Conservation (phyloP, 176 grass and related monocot genomes). For the maize (Zea mays) region Zm-B73-REFERENCE-NAM-5.0 NC_050103.1:120776501-120777000, state of each 20-base stretch:
- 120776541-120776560: too few relatives aligned
- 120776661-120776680: too few relatives aligned
- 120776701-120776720: neutral
- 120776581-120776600: too few relatives aligned
- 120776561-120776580: too few relatives aligned
- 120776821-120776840: conserved; percentile 42
- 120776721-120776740: conserved; percentile 20
- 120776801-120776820: conserved; percentile 15
- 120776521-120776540: too few relatives aligned
- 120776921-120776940: conserved; percentile 68
- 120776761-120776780: neutral
- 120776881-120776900: conserved; percentile 93
- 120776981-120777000: conserved; percentile 88
- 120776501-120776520: too few relatives aligned
- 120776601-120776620: too few relatives aligned
- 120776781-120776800: neutral
- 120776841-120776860: conserved; percentile 67
- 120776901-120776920: conserved; percentile 79
- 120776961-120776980: conserved; percentile 83
- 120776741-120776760: conserved; percentile 18
- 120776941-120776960: conserved; percentile 93
- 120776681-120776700: conserved; percentile 16
- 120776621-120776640: too few relatives aligned
- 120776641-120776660: too few relatives aligned
- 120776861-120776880: conserved; percentile 99